Evolutionary conservation across 257 asterid species (phyloP), one percentile per base, ranked within the genome.

Genomic region (Osmanthus fragrans): DNA sequence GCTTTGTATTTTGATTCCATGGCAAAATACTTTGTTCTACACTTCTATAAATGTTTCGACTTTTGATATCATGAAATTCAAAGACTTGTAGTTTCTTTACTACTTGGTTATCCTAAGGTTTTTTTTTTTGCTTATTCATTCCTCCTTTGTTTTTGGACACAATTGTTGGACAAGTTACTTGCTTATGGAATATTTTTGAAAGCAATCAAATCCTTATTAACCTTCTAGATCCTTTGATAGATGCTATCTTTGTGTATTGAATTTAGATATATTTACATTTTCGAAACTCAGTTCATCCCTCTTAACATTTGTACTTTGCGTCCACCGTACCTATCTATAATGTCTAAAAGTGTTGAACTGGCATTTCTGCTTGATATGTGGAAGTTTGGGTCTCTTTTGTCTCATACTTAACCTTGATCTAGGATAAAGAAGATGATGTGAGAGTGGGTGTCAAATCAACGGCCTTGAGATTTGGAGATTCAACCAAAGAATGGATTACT

Each of bases 391-490:
- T 60, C 68, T 60, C 2, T 6, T 16, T 60, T 21, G 16, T 23
- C 68, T 60, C 33, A 60, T 60, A 23, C 16, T 23, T 60, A 60
- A 60, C 68, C 32, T 3, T 4, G 5, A 67, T 79, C 81, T 86
- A 94, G 99, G 99, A 94, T 82, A 94, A 93, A 84, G 93, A 86
- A 75, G 98, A 94, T 27, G 98, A 94, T 81, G 40, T 78, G 80
- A 92, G 71, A 83, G 97, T 89, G 63, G 98, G 99, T 42, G 95
- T 94, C 71, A 94, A 92, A 86, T 94, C 99, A 47, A 91, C 99
- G 4, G 99, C 99, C 63, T 82, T 94, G 82, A 80, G 93, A 82
- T 92, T 94, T 83, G 97, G 96, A 36, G 91, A 91, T 80, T 89
- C 93, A 25, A 92, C 97, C 7, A 94, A 91, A 85, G 73, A 85